phyloP scores from a whole-genome alignment of 352 stramenopile species.

The Phytopythium montanum region DNA sequence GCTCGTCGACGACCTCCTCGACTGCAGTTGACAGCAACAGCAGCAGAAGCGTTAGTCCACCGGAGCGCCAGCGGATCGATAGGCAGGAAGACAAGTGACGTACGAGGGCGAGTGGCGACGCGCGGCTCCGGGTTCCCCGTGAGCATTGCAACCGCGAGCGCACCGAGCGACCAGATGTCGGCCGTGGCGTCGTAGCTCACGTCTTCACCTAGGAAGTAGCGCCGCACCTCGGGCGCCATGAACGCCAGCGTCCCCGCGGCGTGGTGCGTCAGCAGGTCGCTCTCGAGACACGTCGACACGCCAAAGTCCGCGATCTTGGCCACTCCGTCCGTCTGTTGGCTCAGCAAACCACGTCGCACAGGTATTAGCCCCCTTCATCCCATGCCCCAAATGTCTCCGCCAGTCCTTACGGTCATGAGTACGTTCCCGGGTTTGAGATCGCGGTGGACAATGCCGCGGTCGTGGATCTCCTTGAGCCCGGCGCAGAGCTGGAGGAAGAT shows the following conservation, averaged over 20 bases:
- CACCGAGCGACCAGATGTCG: constrained; percentile 82
- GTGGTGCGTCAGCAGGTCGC: constrained; percentile 65
- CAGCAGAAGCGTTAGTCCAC: background rate
- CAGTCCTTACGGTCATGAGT: constrained; percentile 51
- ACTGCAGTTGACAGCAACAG: constrained; percentile 21
- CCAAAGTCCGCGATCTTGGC: constrained; percentile 82
- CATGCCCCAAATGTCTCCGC: background rate
- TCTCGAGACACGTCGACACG: constrained; percentile 78
- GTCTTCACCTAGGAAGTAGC: constrained; percentile 66
- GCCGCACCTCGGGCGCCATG: constrained; percentile 76
- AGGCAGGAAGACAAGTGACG: background rate
- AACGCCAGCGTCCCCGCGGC: constrained; percentile 73
- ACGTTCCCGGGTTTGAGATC: constrained; percentile 81
- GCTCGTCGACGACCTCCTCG: constrained; percentile 52
- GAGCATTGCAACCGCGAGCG: constrained; percentile 65
- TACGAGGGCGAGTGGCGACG: constrained; percentile 62
- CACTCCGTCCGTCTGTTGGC: constrained; percentile 44
- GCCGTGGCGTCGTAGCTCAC: constrained; percentile 67
- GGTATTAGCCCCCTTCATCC: background rate
- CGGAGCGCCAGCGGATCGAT: background rate
- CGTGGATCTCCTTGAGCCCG: constrained; percentile 64
- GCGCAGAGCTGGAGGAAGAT: constrained; percentile 72
- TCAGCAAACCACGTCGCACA: background rate
- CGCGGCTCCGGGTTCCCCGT: constrained; percentile 58
- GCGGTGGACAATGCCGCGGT: constrained; percentile 60